Conservation (phyloP, 1,284 basidiomycete species). For the Phylloboletellus chloephorus region DNA sequence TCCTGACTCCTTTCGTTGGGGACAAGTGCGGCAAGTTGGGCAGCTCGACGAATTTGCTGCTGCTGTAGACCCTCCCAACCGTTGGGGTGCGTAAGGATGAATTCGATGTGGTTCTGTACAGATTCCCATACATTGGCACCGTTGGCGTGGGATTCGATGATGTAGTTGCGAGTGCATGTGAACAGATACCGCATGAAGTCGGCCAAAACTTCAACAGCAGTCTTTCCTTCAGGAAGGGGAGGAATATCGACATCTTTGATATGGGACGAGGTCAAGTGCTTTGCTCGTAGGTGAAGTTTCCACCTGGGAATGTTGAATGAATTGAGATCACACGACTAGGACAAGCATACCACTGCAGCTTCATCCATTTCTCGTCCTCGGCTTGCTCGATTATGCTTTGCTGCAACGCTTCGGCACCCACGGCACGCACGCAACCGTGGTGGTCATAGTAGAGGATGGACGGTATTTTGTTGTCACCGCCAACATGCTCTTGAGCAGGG, state of each 20-base stretch:
- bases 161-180: conserved; percentile 40
- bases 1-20: conserved; percentile 20
- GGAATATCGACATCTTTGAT: conserved; percentile 33
- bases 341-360: conserved; percentile 43
- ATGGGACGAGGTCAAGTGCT: conserved; percentile 24
- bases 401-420: conserved; percentile 44
- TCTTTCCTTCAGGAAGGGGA: conserved; percentile 42
- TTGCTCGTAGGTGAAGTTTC: conserved; percentile 49
- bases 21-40: conserved; percentile 29
- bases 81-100: conserved; percentile 40
- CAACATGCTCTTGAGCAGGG: conserved; percentile 37
- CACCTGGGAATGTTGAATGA: conserved; percentile 38
- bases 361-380: conserved; percentile 41
- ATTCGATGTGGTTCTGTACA: conserved; percentile 31
- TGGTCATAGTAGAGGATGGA: conserved; percentile 49
- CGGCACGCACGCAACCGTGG: conserved; percentile 38
- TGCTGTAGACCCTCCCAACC: conserved; percentile 43
- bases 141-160: conserved; percentile 42
- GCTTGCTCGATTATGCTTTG: conserved; percentile 37
- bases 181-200: conserved; percentile 51
- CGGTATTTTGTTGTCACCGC: conserved; percentile 48
- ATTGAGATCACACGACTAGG: no score
- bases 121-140: conserved; percentile 37
- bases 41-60: conserved; percentile 34
- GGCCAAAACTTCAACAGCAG: conserved; percentile 41